A percentile compares a stretch with the other conserved stretches of the same genome.
Conservation (phyloP, 345 rosid genomes). For the Chamaenerion angustifolium region DNA sequence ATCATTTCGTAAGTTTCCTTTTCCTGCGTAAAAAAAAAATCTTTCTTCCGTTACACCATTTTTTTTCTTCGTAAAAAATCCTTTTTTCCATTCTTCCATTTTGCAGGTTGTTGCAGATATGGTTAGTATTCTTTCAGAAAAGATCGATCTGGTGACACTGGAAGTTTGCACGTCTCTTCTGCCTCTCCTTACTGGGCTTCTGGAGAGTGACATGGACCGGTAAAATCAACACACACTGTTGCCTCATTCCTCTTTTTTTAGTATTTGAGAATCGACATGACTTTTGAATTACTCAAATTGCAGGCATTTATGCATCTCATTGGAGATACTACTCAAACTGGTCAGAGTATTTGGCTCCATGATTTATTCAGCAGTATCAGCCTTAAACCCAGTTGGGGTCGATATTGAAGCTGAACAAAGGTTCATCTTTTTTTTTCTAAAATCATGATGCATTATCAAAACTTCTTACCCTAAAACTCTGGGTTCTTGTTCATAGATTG, state of each 20-base stretch:
- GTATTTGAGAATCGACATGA: too few relatives aligned
- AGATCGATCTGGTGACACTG: constrained; percentile 60
- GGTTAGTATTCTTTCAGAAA: constrained; percentile 43
- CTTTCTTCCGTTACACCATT: too few relatives aligned
- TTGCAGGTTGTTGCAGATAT: constrained; percentile 83
- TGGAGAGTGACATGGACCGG: constrained; percentile 84
- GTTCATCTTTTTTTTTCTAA: constrained; percentile 15
- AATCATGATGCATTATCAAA: background rate
- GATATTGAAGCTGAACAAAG: constrained; percentile 98
- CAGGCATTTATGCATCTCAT: constrained; percentile 74
- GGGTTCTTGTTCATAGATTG: constrained; percentile 24
- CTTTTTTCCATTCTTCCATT: background rate
- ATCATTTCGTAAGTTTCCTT: constrained; percentile 49
- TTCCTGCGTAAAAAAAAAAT: background rate
- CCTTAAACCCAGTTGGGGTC: constrained; percentile 78
- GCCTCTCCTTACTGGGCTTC: constrained; percentile 64
- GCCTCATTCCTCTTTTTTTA: too few relatives aligned
- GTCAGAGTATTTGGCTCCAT: constrained; percentile 71
- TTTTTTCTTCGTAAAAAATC: background rate
- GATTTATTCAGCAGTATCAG: constrained; percentile 68
- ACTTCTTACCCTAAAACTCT: background rate
- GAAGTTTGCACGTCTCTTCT: constrained; percentile 78
- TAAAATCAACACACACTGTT: constrained; percentile 14
- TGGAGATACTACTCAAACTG: constrained; percentile 83
- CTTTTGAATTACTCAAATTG: background rate